phyloP scores from a whole-genome alignment of 257 asterid genomes.

The Solanum piurae region DNA sequence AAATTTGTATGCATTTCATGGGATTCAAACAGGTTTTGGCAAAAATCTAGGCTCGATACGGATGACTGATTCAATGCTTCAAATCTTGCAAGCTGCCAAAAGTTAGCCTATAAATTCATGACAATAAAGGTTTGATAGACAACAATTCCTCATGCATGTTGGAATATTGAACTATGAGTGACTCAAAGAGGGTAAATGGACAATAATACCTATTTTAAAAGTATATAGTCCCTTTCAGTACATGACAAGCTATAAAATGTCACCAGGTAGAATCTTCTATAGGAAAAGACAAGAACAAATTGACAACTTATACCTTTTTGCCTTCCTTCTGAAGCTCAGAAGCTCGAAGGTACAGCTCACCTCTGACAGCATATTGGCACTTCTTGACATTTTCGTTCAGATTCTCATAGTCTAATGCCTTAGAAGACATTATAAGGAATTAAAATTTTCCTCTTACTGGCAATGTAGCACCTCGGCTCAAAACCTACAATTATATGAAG shows the following conservation, averaged over 20 bases:
- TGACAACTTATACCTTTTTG: slow-evolving; percentile 55
- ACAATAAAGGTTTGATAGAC: not conserved
- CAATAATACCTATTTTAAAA: not conserved
- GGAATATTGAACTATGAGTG: not conserved
- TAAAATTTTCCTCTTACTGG: not conserved
- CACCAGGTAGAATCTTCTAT: not conserved
- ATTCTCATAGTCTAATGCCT: slow-evolving; percentile 77
- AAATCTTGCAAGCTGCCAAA: not conserved
- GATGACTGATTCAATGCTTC: not conserved
- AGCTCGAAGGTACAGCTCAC: slow-evolving; percentile 99
- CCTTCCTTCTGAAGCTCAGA: slow-evolving; percentile 99
- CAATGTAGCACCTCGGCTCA: not conserved
- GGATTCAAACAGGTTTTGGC: not conserved
- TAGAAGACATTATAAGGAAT: slow-evolving; percentile 37
- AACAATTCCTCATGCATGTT: not conserved
- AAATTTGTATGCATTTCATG: not conserved
- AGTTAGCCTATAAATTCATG: not conserved
- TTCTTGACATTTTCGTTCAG: slow-evolving; percentile 93
- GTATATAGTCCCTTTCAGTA: not conserved
- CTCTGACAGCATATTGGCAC: slow-evolving; percentile 97
- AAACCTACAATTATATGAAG: not conserved
- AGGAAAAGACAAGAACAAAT: not conserved
- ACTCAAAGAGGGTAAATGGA: not conserved
- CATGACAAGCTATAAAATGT: not conserved
- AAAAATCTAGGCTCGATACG: not conserved